Percentiles rank a stretch among this genome's conserved stretches.
phyloP scores from a whole-genome alignment of 768 basidiomycete species.

The Leucocoprinus birnbaumii region DNA sequence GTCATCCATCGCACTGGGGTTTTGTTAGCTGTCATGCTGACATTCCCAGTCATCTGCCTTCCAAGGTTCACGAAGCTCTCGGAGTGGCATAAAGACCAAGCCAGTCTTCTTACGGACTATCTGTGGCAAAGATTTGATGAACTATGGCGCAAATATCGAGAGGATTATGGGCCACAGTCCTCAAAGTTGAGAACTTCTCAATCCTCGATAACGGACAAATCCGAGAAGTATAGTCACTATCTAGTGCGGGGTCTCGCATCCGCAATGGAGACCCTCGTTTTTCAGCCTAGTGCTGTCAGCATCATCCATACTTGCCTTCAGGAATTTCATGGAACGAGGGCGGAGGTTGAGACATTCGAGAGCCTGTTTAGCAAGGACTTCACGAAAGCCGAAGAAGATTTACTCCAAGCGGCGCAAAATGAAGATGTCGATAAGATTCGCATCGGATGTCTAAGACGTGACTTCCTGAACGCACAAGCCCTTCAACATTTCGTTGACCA shows the following conservation, averaged over 20 bases:
- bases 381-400: constrained; percentile 4
- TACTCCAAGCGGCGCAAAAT: not conserved
- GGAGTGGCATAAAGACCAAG: constrained; percentile 1
- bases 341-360: constrained; percentile 1
- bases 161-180: not conserved
- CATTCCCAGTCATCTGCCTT: not conserved
- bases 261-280: constrained; percentile 1
- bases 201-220: not conserved
- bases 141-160: constrained; percentile 2
- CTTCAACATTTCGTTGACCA: constrained; percentile 3
- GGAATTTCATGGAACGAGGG: constrained; percentile 1
- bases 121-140: constrained; percentile 4
- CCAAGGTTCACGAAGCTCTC: not conserved
- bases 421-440: not conserved
- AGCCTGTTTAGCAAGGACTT: constrained; percentile 1
- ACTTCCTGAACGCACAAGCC: constrained; percentile 1
- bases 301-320: constrained; percentile 8
- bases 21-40: constrained; percentile 2
- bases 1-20: constrained; percentile 1
- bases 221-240: not conserved
- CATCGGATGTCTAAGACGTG: not conserved
- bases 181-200: no score
- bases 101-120: not conserved
- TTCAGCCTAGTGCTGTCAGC: constrained; percentile 4
- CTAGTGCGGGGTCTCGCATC: constrained; percentile 1